Evolutionary conservation across 148 eudicot species (phyloP), one percentile per base, ranked within the genome.

Genomic region (Oxyria digyna): DNA sequence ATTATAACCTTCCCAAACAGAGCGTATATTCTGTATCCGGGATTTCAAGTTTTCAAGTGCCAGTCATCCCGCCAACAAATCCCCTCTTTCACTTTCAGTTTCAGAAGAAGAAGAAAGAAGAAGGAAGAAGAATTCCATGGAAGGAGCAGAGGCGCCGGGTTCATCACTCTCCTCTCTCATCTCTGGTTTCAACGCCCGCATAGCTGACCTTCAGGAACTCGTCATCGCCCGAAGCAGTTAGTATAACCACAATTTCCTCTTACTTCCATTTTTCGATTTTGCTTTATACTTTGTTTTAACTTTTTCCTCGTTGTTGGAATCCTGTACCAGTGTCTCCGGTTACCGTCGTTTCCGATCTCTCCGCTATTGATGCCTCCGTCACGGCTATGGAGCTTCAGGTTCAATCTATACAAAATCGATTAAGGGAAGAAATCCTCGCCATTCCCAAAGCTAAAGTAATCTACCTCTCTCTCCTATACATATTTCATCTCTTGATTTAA

Each of bases 201-300:
- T 89, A 5, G 78, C 93, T 1, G 87, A 89, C 62, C 92, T 91
- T 26, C 89, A 91, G 74, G 86, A 91, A 74, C 93, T 91, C 80
- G 87, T 91, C 74, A 84, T 91, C 11, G 97, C 97, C 71, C 91
- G 97, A 52, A 89, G 89, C 85, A 91, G n/a, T n/a, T n/a, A n/a
- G 97, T 89, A 57, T 15, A 8, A 3, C 29, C 37, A 12, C 23
- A 24, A 24, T 20, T 24, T 38, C 9, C 27, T 41, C 23, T 18
- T 10, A 32, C 1, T 23, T 69, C 35, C 42, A 33, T 0, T 49
- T 18, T 8, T 10, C 55, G 29, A 17, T 49, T 0, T 18, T 48
- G 5, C 49, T 48, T 69, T 8, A 2, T 69, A 26, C 3, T 20
- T 17, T 8, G 14, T 29, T 31, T 7, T 3, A 0, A n/a, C 7